A percentile compares a stretch with the other conserved stretches of the same genome.
Evolutionary conservation across 371 early-diverging fungal genomes (phyloP).

Genomic region (Batkoa obscura): DNA sequence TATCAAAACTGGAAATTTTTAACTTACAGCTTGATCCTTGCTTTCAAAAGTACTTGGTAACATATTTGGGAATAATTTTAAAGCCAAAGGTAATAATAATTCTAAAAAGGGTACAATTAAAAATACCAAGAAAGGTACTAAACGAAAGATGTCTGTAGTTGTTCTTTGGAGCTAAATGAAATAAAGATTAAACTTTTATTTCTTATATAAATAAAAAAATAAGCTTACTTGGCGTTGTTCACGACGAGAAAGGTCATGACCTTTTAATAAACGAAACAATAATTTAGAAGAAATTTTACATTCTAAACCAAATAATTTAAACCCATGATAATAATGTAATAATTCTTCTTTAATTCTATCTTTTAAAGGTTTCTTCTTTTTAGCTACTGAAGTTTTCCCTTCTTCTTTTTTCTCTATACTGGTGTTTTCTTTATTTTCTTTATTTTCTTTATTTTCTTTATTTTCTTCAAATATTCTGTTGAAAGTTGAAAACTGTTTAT

Average conservation of each 20-base stretch:
- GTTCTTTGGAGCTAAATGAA: slow-evolving; percentile 51
- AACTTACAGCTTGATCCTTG: slow-evolving; percentile 48
- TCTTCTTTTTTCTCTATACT: not conserved
- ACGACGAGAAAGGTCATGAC: slow-evolving; percentile 63
- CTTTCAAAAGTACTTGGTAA: slow-evolving; percentile 88
- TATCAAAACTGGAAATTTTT: slow-evolving; percentile 10
- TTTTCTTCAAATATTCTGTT: no score
- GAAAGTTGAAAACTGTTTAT: not conserved
- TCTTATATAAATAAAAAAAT: not conserved
- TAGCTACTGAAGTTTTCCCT: slow-evolving; percentile 9
- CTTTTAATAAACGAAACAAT: slow-evolving; percentile 49
- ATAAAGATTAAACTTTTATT: not conserved
- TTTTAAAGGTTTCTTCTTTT: slow-evolving; percentile 47
- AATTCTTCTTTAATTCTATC: slow-evolving; percentile 75
- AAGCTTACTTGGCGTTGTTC: slow-evolving; percentile 65
- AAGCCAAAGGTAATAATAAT: slow-evolving; percentile 71
- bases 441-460: no score
- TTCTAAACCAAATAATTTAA: slow-evolving; percentile 79
- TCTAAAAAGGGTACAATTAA: slow-evolving; percentile 89
- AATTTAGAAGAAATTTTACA: slow-evolving; percentile 68
- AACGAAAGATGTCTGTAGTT: slow-evolving; percentile 62
- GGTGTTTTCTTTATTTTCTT: no score
- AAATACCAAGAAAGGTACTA: slow-evolving; percentile 86
- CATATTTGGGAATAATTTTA: slow-evolving; percentile 93
- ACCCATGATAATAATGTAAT: slow-evolving; percentile 88